phyloP scores from a whole-genome alignment of 495 filamentous ascomycete species.

The Aspergillus asperescens region DNA sequence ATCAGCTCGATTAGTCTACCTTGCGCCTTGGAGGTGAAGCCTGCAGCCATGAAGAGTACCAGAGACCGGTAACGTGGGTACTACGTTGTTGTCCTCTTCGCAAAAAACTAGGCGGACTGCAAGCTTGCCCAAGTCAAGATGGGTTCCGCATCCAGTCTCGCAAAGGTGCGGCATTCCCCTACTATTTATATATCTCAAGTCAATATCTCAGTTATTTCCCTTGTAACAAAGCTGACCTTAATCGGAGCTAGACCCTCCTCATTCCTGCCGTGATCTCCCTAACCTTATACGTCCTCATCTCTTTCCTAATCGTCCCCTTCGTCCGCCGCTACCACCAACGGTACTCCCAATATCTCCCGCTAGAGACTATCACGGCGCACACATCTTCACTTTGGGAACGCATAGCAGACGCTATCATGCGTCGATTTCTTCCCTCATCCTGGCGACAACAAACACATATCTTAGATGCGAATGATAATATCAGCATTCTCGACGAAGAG shows the following conservation, averaged over 20 bases:
- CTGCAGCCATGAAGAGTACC: background rate
- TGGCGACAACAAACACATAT: constrained; percentile 45
- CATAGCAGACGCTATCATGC: constrained; percentile 49
- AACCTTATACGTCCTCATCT: constrained; percentile 64
- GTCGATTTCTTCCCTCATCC: constrained; percentile 50
- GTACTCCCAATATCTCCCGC: constrained; percentile 64
- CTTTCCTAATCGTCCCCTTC: constrained; percentile 66
- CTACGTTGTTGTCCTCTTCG: background rate
- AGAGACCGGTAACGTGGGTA: background rate
- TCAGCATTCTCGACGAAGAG: constrained; percentile 61
- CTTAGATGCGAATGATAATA: constrained; percentile 56
- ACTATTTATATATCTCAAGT: background rate
- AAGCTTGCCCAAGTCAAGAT: constrained; percentile 13
- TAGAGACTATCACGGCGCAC: constrained; percentile 56
- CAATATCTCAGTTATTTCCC: background rate
- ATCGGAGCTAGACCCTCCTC: constrained; percentile 59
- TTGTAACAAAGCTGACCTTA: background rate
- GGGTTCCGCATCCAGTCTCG: constrained; percentile 29
- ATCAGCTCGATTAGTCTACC: background rate
- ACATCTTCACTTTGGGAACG: constrained; percentile 60
- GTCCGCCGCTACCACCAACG: constrained; percentile 70
- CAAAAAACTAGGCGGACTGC: background rate
- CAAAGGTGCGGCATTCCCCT: constrained; percentile 26
- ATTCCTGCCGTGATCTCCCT: constrained; percentile 75
- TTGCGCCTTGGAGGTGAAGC: background rate